Percentiles rank a stretch among this genome's conserved stretches.
These are phyloP conservation scores for Teunomyces cretensis DNA, from an alignment of 805 yeast species.

Conservation along the genomic window DNA sequence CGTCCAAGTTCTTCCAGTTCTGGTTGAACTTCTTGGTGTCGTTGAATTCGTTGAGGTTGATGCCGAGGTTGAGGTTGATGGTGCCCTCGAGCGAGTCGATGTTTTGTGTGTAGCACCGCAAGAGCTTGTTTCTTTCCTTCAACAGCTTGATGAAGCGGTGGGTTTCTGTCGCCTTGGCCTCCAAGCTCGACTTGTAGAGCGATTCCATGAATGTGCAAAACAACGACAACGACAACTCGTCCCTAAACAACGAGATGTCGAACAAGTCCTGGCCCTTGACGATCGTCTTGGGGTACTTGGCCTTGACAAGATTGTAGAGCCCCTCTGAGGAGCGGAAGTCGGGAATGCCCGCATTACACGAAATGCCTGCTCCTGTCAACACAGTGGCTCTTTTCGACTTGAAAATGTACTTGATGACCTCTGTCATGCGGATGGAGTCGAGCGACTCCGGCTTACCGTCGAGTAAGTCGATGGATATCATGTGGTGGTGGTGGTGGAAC, in stretches of 20 bases:
- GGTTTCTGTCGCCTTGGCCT: conserved; percentile 80
- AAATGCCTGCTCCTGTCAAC: conserved; percentile 94
- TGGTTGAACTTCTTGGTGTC: conserved; percentile 28
- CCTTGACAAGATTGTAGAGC: conserved; percentile 70
- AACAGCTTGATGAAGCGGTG: conserved; percentile 69
- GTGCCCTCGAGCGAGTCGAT: conserved; percentile 83
- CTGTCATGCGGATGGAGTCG: conserved; percentile 31
- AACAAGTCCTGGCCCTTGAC: conserved; percentile 88
- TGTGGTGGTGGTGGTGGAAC: neutral
- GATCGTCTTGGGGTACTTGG: conserved; percentile 56
- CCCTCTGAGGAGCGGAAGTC: conserved; percentile 88
- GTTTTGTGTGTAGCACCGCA: conserved; percentile 92
- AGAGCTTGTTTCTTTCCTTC: conserved; percentile 61
- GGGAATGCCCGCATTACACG: conserved; percentile 96
- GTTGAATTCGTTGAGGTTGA: conserved; percentile 31
- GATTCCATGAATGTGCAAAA: conserved; percentile 90
- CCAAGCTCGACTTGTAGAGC: conserved; percentile 59
- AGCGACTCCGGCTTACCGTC: conserved; percentile 2
- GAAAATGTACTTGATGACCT: conserved; percentile 41
- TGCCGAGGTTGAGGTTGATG: conserved; percentile 63
- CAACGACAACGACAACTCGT: conserved; percentile 60
- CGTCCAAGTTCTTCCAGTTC: conserved; percentile 66
- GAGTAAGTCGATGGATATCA: conserved; percentile 13
- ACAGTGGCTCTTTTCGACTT: conserved; percentile 63
- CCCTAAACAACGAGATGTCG: conserved; percentile 79